These are phyloP conservation scores for Ceratocystis smalleyi DNA, from an alignment of 2,329 filamentous ascomycete species.

Conservation along the genomic window DNA sequence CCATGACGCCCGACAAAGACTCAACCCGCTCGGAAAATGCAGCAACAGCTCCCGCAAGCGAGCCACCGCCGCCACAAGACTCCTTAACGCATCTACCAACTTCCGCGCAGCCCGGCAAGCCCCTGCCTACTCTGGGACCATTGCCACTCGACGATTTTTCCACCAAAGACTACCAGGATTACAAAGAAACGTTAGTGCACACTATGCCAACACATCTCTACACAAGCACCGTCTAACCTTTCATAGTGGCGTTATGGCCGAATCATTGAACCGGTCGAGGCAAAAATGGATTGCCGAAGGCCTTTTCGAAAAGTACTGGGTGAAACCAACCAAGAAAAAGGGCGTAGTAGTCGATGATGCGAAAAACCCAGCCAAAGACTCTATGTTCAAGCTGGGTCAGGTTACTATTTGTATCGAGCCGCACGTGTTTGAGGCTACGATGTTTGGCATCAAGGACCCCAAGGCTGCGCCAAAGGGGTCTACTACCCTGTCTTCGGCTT, in stretches of 20 bases:
- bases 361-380: slow-evolving; percentile 53
- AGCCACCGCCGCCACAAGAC: slow-evolving; percentile 25
- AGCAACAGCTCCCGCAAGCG: slow-evolving; percentile 33
- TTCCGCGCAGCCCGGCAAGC: slow-evolving; percentile 45
- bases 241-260: slow-evolving; percentile 53
- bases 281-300: slow-evolving; percentile 57
- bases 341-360: slow-evolving; percentile 44
- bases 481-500: slow-evolving; percentile 17
- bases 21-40: slow-evolving; percentile 21
- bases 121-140: slow-evolving; percentile 54
- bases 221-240: neutral
- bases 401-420: slow-evolving; percentile 65
- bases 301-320: slow-evolving; percentile 64
- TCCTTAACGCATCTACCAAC: slow-evolving; percentile 38
- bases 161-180: slow-evolving; percentile 52
- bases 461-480: slow-evolving; percentile 26
- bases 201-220: neutral
- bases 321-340: slow-evolving; percentile 54
- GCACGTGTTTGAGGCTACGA: slow-evolving; percentile 60
- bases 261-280: slow-evolving; percentile 58
- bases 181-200: slow-evolving; percentile 48
- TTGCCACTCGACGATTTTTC: slow-evolving; percentile 50
- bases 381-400: slow-evolving; percentile 56
- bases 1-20: slow-evolving; percentile 36
- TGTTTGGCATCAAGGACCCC: slow-evolving; percentile 55